Base-by-base conservation (phyloP, 345 rosid genomes). In the Angophora floribunda region DNA sequence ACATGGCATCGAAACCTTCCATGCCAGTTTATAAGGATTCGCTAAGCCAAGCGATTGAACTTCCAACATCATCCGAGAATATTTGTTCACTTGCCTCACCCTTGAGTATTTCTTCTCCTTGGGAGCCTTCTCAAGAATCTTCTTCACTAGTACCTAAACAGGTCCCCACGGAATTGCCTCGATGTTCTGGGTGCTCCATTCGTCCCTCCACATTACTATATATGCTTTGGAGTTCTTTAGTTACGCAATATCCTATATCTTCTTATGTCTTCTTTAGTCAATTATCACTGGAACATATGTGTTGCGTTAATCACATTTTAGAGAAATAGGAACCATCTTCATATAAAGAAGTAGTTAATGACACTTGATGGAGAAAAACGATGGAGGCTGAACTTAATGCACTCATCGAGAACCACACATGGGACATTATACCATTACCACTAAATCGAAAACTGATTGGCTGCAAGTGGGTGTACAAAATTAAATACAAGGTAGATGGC, bases 151-250 rank as follows among this genome's bases (percentile, higher is more conserved):
- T 59, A 24, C 30, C 0, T 59, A 1, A 26, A 26, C 1, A 59
- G 7, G 0, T 7, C n/a, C n/a, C n/a, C 6, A 24, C 0, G 6
- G n/a, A 59, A 26, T 26, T 24, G n/a, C 30, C 65, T 59, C 14
- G 1, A 59, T 14, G 7, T 59, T 55, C 0, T 59, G 0, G 65
- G n/a, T 1, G 2, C 15, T 6, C 10, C 24, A 26, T 59, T 59
- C 11, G 28, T 53, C 65, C 65, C 26, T 2, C 65, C n/a, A 59
- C 30, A 59, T 59, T 4, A 1, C 14, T 59, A 59, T 26, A 28
- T 59, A 59, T 59, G n/a, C 11, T 26, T 59, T 59, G 28, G n/a
- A 52, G n/a, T 59, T 59, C 15, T 59, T 13, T 1, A 26, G 3
- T 13, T 59, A 59, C 30, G 4, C 30, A 59, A 59, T 59, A 59